These are phyloP conservation scores for Tranzscheliella williamsii DNA, from an alignment of 1,284 basidiomycete genomes.

Conservation along the genomic window DNA sequence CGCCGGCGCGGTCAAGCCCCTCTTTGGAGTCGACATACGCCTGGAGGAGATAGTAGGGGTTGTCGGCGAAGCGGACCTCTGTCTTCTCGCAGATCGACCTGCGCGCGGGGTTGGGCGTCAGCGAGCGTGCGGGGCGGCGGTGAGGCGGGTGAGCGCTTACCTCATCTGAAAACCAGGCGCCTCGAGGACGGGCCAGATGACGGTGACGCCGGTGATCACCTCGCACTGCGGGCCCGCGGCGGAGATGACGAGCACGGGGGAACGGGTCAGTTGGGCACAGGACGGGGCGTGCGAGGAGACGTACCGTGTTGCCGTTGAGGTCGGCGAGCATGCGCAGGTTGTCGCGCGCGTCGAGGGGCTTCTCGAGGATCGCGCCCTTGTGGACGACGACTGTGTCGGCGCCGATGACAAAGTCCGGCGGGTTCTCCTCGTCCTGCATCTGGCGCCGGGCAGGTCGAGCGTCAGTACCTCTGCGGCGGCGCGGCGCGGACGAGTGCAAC, in stretches of 20 bases:
- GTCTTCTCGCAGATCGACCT: slow-evolving; percentile 53
- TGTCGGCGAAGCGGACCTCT: slow-evolving; percentile 59
- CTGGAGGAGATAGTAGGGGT: slow-evolving; percentile 66
- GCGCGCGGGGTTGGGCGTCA: too few relatives aligned
- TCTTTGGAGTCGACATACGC: slow-evolving; percentile 88
- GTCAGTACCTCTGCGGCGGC: background rate
- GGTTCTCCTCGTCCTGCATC: slow-evolving; percentile 72
- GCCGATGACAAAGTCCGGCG: slow-evolving; percentile 90
- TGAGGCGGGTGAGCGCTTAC: too few relatives aligned
- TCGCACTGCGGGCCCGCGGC: slow-evolving; percentile 27
- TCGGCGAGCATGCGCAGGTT: slow-evolving; percentile 86
- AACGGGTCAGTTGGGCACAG: background rate
- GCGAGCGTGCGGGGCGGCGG: too few relatives aligned
- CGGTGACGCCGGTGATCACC: slow-evolving; percentile 55
- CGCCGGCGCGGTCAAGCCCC: slow-evolving; percentile 87
- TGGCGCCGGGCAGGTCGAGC: slow-evolving; percentile 1
- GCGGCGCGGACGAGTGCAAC: slow-evolving; percentile 1
- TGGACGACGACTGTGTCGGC: slow-evolving; percentile 58
- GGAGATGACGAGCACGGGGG: background rate
- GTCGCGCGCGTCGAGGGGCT: slow-evolving; percentile 78
- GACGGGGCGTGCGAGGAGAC: slow-evolving; percentile 2
- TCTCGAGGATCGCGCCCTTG: slow-evolving; percentile 73
- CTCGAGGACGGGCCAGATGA: slow-evolving; percentile 79
- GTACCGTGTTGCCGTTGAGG: slow-evolving; percentile 66
- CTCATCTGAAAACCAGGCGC: slow-evolving; percentile 83